Evolutionary conservation across 2,329 filamentous ascomycete species (phyloP).

Genomic region (Microascus cirrosus): DNA sequence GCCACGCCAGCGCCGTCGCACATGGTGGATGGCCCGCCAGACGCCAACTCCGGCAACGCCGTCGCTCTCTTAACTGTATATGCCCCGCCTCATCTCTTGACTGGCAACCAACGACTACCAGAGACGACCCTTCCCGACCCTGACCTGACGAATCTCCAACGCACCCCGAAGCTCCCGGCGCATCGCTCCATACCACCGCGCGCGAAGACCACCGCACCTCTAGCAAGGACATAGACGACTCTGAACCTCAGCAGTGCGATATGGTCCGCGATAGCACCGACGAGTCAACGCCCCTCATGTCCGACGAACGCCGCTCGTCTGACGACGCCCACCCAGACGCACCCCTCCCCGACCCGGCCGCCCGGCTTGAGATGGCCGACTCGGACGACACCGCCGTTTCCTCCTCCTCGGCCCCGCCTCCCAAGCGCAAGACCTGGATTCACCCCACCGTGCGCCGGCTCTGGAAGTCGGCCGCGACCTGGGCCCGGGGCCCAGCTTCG

Average conservation of each 20-base stretch:
- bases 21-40: not conserved
- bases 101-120: no score
- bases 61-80: no score
- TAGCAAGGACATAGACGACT: not conserved
- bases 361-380: constrained; percentile 32
- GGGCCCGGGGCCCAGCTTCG: constrained; percentile 45
- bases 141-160: no score
- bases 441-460: constrained; percentile 42
- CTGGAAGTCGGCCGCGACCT: constrained; percentile 27
- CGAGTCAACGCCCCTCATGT: constrained; percentile 27
- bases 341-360: constrained; percentile 22
- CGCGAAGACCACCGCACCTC: not conserved
- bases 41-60: no score
- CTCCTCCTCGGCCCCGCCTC: constrained; percentile 29
- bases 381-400: constrained; percentile 32
- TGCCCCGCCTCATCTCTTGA: no score
- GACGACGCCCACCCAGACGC: constrained; percentile 25
- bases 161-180: no score
- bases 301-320: constrained; percentile 18
- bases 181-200: not conserved
- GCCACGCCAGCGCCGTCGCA: not conserved
- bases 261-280: constrained; percentile 6
- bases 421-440: constrained; percentile 23
- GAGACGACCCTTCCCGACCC: no score
- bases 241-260: not conserved